Evolutionary conservation across 2,329 filamentous ascomycete genomes (phyloP), one percentile per base, ranked within the genome.

Genomic region (Rugonectria rugulosa): DNA sequence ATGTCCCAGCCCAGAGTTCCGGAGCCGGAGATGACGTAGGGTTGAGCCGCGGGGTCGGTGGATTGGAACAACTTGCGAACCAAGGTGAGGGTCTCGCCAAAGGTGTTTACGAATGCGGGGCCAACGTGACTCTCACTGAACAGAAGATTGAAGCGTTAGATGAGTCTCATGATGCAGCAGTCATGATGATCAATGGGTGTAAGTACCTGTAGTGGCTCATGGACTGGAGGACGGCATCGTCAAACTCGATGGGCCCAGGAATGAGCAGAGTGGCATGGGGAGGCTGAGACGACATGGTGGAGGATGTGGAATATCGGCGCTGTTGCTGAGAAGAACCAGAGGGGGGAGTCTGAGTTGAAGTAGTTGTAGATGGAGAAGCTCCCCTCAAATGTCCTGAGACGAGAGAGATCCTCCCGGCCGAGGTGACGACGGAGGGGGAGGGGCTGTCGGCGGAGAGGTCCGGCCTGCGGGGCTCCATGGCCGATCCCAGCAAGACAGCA

Each of bases 1-100:
- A 98, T 79, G 72, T 99, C 95, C 95, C 95, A 99, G 58, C 95
- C 95, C 7, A 99, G 83, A 17, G 95, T 99, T 54, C 95, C 95
- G 48, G 93, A 97, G 60, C 95, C 95, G 64, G 92, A 92, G 73
- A 99, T 86, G 72, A 98, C 85, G 72, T 97, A 96, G 34, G 95
- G 93, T 75, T 99, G 95, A 23, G 93, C 87, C 42, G 86, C 77
- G 46, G 92, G 82, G 70, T 93, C 85, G 69, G 88, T 89, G 66
- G 91, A 94, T 79, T 97, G 91, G 85, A 99, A 97, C 68, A 99
- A 89, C 79, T 95, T 90, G 74, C 95, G 91, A 55, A 97, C 85
- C 81, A 94, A 88, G 31, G 88, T 84, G 62, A 99, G 83, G 52
- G 91, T 90, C 74, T 99, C 94, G 72, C 94, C 90, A 73, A 99